Evolutionary conservation across 1,139 yeast genomes (phyloP).

Genomic region (Blastobotrys illinoisensis): DNA sequence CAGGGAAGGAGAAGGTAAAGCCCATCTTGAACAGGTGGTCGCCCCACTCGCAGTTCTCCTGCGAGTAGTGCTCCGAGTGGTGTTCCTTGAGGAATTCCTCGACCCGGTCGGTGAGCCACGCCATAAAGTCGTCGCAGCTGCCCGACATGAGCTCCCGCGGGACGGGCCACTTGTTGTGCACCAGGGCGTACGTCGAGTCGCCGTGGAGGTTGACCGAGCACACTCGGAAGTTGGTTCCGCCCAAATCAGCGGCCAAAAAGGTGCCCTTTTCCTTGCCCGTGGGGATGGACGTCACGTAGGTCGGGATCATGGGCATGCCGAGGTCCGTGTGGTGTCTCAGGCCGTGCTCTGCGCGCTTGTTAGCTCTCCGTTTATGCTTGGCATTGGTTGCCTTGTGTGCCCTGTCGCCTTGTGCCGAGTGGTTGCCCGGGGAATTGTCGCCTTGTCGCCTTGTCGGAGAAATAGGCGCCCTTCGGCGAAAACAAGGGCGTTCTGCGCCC

Average conservation of each 20-base stretch:
- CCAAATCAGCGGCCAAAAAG: constrained; percentile 75
- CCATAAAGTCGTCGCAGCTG: constrained; percentile 52
- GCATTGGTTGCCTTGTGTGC: too few species aligned
- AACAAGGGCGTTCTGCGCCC: neutral
- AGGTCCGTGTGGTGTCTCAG: constrained; percentile 32
- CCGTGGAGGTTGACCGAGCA: constrained; percentile 79
- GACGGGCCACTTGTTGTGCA: constrained; percentile 67
- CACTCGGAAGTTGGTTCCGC: constrained; percentile 85
- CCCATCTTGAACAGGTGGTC: constrained; percentile 59
- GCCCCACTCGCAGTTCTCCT: constrained; percentile 8
- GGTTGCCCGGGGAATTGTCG: too few species aligned
- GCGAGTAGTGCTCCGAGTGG: constrained; percentile 37
- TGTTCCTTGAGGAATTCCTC: constrained; percentile 55
- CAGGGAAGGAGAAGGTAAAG: constrained; percentile 90
- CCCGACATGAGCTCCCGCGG: constrained; percentile 70
- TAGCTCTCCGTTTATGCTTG: too few species aligned
- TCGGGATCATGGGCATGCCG: constrained; percentile 83
- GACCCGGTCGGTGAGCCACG: constrained; percentile 67
- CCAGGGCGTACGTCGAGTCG: constrained; percentile 66
- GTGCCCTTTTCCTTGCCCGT: constrained; percentile 75
- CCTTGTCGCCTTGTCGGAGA: constrained; percentile 1
- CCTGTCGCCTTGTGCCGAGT: too few species aligned
- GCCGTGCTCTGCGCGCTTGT: constrained; percentile 10
- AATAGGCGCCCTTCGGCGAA: neutral
- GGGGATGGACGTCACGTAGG: constrained; percentile 76